Evolutionary conservation across 1,284 basidiomycete species (phyloP), one percentile per base, ranked within the genome.

Genomic region (Puccinia horiana): DNA sequence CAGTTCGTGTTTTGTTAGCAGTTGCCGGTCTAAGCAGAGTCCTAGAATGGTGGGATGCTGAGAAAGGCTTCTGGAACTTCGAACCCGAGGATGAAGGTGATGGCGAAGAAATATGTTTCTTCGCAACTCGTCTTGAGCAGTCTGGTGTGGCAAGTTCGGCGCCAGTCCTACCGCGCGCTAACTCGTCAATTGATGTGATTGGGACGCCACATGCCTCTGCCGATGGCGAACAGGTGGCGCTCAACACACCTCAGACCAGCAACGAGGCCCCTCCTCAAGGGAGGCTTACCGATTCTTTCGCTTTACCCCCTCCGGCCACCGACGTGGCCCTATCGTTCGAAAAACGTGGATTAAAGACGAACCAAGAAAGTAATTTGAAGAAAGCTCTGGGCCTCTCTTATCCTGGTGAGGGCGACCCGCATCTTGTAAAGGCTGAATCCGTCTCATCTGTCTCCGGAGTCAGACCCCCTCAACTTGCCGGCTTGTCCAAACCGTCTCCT

Each of bases 11-110:
- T 35, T 90, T 98, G 11, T 92, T 99, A 77, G 96, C 97, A n/a
- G 93, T 99, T 73, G 97, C 97, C 61, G 94, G 93, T 85, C 91
- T 99, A 83, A 94, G 93, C 87, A 93, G 97, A 81, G 96, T 99
- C 40, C 92, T 98, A 83, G 97, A 99, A 86, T 99, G 97, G 97
- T 99, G 96, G 96, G 95, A 98, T 70, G 96, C 96, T n/a, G 97
- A 99, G 88, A 96, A 96, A 86, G 94, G 96, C 84, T 99, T 99
- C 88, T 99, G 97, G 97, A 98, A 98, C 86, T 98, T 98, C 86
- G 95, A 96, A 83, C 94, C 95, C 76, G 88, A 88, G 76, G 93
- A 95, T 78, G 88, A 88, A 58, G 84, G 84, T 72, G 88, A 90
- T 83, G 84, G 83, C 9, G 92, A 92, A 83, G 95, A 97, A 84